Evolutionary conservation across 2,329 filamentous ascomycete species (phyloP), one percentile per base, ranked within the genome.

Genomic region (Aspergillus alliaceus): DNA sequence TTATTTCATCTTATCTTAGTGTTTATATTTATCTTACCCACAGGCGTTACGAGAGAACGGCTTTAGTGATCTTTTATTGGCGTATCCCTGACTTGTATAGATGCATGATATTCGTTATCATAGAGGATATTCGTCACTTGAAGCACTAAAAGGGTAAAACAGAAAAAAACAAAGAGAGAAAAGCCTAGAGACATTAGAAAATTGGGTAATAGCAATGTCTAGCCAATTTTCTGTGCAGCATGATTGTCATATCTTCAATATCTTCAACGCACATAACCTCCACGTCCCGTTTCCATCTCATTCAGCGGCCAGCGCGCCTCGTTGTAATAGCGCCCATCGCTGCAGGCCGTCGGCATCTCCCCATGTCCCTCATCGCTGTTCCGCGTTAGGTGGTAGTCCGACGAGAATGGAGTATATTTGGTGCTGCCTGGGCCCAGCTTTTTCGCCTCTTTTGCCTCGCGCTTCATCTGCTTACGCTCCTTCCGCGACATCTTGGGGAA

Each of bases 401-500:
- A 32, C n/a, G n/a, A n/a, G n/a, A n/a, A n/a, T n/a, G n/a, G n/a
- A n/a, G n/a, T n/a, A n/a, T n/a, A n/a, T n/a, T n/a, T n/a, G 27
- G 24, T 32, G 46, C 15, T 44, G n/a, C n/a, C n/a, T n/a, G n/a
- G n/a, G n/a, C n/a, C 32, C 25, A 14, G 47, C 37, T 49, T 39
- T 27, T 51, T 51, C 20, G 32, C 46, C 35, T 51, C 54, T 25
- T 29, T 32, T 7, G 22, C 44, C 48, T 58, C 49, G 20, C 22
- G 56, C 51, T 58, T 58, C 25, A 49, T 42, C 14, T 18, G 34
- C 12, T 39, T 47, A 29, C 44, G 54, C 44, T 58, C 56, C 9
- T 35, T 37, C 42, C 56, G 56, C 31, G 56, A 58, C 14, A 58
- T n/a, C 56, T 58, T 58, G 25, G 37, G 37, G 18, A 39, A 39